Base-by-base conservation (phyloP, 148 eudicot species). In the Camellia japonica region DNA sequence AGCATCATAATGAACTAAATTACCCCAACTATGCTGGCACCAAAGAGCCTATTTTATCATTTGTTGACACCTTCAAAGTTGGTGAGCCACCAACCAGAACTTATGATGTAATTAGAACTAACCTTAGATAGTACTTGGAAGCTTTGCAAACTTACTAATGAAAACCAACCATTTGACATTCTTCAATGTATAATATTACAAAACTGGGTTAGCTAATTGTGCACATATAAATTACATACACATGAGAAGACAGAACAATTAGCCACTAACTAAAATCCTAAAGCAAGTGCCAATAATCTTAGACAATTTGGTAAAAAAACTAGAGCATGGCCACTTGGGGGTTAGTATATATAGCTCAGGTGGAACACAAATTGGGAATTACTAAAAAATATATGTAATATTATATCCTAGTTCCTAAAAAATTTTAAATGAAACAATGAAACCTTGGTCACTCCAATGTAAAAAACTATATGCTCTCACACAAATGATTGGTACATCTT, bases 181-280 rank as follows among this genome's bases (percentile, higher is more conserved):
- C 80, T 76, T 52, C 18, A 76, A 76, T 10, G 13, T 76, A 47
- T 68, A 51, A 63, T 69, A 55, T 51, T 68, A 82, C 82, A 82
- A 82, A 84, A 87, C 66, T 71, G 71, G 83, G 84, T 83, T 87
- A 79, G 80, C 77, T 74, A 70, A 82, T 80, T 79, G 80, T 74
- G 83, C 83, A 84, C 69, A 83, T 87, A 77, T 80, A 87, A 88
- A 90, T 80, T 80, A 84, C 73, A 86, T 80, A 79, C 82, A 23
- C 30, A 23, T 0, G 30, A 23, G 86, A 56, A 19, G 7, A 23
- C n/a, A 38, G 64, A 51, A 38, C 77, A 52, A 77, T 54, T 82
- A 85, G 82, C 80, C 76, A 68, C 70, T 60, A 64, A 71, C 58
- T 66, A 81, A 68, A 30, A 74, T 23, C 75, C 74, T 51, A 78